A percentile compares a stretch with the other conserved stretches of the same genome.
These are phyloP conservation scores for Russula foetens DNA, from an alignment of 768 basidiomycete genomes.

Conservation along the genomic window DNA sequence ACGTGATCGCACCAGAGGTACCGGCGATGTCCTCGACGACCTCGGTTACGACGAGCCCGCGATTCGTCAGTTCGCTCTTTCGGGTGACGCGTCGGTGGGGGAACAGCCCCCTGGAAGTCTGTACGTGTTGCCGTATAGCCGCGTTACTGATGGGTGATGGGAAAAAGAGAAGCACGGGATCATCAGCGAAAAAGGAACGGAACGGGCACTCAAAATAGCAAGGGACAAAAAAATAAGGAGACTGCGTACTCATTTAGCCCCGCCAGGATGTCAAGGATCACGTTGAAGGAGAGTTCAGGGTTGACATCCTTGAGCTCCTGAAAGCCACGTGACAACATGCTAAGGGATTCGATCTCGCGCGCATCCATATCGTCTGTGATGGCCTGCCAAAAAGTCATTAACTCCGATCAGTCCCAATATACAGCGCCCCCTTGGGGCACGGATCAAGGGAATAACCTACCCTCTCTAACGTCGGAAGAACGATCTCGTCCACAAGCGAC, in stretches of 20 bases:
- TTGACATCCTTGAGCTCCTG: slow-evolving; percentile 76
- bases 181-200: slow-evolving; percentile 3
- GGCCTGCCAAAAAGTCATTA: slow-evolving; percentile 33
- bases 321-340: slow-evolving; percentile 87
- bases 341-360: slow-evolving; percentile 78
- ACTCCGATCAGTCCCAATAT: slow-evolving; percentile 30
- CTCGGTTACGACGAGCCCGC: slow-evolving; percentile 77
- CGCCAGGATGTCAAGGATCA: slow-evolving; percentile 82
- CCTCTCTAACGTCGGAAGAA: slow-evolving; percentile 69
- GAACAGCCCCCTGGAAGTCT: slow-evolving; percentile 73
- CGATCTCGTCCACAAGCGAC: slow-evolving; percentile 72
- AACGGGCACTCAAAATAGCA: not conserved
- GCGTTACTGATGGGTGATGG: slow-evolving; percentile 44
- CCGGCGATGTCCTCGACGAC: slow-evolving; percentile 50
- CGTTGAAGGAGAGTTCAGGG: slow-evolving; percentile 76
- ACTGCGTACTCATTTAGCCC: slow-evolving; percentile 82
- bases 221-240: not conserved
- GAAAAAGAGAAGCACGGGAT: not conserved
- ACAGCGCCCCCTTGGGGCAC: not conserved
- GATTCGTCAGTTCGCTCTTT: slow-evolving; percentile 78
- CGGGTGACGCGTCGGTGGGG: slow-evolving; percentile 72
- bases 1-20: not conserved
- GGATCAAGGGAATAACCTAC: slow-evolving; percentile 31
- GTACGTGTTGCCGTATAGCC: slow-evolving; percentile 73
- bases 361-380: slow-evolving; percentile 84